Evolutionary conservation across 2,329 filamentous ascomycete species (phyloP).

Genomic region (Beauveria pseudobassiana): DNA sequence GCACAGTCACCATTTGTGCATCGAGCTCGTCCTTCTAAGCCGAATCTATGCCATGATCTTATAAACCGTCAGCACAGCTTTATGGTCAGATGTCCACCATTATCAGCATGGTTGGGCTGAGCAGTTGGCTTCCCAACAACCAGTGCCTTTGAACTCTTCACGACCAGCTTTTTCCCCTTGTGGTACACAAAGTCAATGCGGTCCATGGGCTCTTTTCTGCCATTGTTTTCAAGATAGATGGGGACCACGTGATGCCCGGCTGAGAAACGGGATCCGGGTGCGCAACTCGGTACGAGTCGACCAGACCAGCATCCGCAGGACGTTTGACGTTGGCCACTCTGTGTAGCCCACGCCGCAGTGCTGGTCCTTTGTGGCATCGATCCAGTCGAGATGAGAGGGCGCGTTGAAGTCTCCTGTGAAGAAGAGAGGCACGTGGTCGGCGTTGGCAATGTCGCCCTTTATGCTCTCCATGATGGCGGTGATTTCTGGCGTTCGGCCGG

Average conservation of each 20-base stretch:
- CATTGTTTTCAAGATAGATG: slow-evolving; percentile 25
- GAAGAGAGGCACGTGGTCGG: slow-evolving; percentile 27
- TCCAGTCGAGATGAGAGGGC: slow-evolving; percentile 36
- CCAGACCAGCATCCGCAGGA: slow-evolving; percentile 26
- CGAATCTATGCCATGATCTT: background rate
- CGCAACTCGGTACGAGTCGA: slow-evolving; percentile 32
- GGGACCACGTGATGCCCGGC: slow-evolving; percentile 34
- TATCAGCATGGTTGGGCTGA: slow-evolving; percentile 27
- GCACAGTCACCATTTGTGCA: too few relatives aligned
- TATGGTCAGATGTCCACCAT: slow-evolving; percentile 36
- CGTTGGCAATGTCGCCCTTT: slow-evolving; percentile 22
- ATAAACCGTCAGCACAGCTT: slow-evolving; percentile 25
- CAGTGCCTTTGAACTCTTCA: slow-evolving; percentile 22
- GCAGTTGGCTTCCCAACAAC: slow-evolving; percentile 28
- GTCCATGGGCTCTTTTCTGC: slow-evolving; percentile 28
- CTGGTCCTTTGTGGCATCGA: slow-evolving; percentile 23
- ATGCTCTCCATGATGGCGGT: slow-evolving; percentile 27
- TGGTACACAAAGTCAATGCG: slow-evolving; percentile 37
- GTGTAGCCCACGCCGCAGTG: slow-evolving; percentile 29
- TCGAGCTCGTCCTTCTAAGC: too few relatives aligned
- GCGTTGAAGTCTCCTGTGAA: slow-evolving; percentile 36
- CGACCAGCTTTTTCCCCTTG: slow-evolving; percentile 26
- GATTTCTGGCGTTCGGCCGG: slow-evolving; percentile 32
- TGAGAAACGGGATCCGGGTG: slow-evolving; percentile 27
- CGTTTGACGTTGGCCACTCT: slow-evolving; percentile 30